Percentiles rank a stretch among this genome's conserved stretches.
Conservation (phyloP, 148 eudicot species). For the Mesembryanthemum crystallinum region DNA sequence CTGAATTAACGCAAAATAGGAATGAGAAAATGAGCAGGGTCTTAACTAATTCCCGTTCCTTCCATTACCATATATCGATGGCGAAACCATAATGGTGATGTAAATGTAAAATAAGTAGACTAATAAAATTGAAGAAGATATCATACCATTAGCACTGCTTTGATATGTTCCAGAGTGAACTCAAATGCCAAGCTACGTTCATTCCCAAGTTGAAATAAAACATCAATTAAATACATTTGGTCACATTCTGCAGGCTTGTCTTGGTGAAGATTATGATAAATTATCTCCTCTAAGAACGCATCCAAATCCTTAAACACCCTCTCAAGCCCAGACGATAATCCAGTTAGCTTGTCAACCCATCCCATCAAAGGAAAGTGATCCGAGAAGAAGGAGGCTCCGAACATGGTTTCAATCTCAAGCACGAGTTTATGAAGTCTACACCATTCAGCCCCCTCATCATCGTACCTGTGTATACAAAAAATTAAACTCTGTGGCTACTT, state of each 20-base stretch:
- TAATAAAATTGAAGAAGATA: not conserved
- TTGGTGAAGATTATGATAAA: conserved; percentile 26
- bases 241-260: not conserved
- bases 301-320: conserved; percentile 26
- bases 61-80: too few species aligned
- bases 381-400: conserved; percentile 12
- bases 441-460: not conserved
- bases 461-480: not conserved
- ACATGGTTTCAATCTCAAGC: conserved; percentile 18
- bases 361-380: conserved; percentile 28
- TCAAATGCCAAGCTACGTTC: conserved; percentile 12
- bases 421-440: conserved; percentile 16
- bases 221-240: conserved; percentile 26
- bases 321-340: conserved; percentile 20
- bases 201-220: conserved; percentile 20
- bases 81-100: too few species aligned
- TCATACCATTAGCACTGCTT: conserved; percentile 34
- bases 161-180: conserved; percentile 31
- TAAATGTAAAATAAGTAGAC: not conserved
- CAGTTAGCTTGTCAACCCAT: conserved; percentile 31
- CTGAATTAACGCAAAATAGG: too few species aligned
- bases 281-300: conserved; percentile 28
- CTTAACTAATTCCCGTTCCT: too few species aligned
- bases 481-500: too few species aligned
- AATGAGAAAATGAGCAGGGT: too few species aligned